A percentile compares a stretch with the other conserved stretches of the same genome.
These are phyloP conservation scores for Suhomyces sp. DNA, from an alignment of 805 yeast species.

Conservation along the genomic window DNA sequence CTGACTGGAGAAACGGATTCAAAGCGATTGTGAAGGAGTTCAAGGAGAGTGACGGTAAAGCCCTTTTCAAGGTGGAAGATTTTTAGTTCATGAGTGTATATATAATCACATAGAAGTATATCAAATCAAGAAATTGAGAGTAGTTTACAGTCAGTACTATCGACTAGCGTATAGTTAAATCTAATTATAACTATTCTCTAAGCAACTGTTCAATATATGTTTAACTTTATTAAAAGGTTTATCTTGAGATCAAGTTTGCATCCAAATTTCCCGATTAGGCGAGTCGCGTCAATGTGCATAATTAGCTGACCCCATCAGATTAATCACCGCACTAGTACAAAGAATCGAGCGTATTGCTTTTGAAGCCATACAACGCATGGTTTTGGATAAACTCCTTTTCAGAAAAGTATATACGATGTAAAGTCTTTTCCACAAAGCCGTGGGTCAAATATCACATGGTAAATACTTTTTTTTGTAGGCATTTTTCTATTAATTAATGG, in stretches of 20 bases:
- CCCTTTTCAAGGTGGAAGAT: slow-evolving; percentile 36
- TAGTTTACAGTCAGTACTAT: too few species aligned
- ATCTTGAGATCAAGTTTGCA: background rate
- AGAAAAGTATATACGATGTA: background rate
- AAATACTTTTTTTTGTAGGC: too few species aligned
- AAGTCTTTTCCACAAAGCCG: background rate
- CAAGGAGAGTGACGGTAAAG: slow-evolving; percentile 29
- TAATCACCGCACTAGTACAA: background rate
- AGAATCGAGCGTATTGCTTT: background rate
- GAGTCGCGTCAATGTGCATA: background rate
- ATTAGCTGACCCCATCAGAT: background rate
- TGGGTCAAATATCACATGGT: background rate
- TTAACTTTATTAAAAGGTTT: background rate
- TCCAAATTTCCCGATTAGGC: background rate
- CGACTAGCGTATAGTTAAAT: background rate
- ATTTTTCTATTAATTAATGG: background rate
- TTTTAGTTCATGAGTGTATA: slow-evolving; percentile 17
- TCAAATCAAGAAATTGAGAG: too few species aligned
- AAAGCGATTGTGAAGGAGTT: slow-evolving; percentile 24
- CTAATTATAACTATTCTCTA: background rate
- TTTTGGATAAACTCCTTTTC: background rate
- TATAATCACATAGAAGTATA: background rate
- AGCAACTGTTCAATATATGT: background rate
- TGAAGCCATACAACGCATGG: background rate
- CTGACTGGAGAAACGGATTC: slow-evolving; percentile 40